These are phyloP conservation scores for Cyberlindnera japonica DNA, from an alignment of 805 yeast species.

Conservation along the genomic window DNA sequence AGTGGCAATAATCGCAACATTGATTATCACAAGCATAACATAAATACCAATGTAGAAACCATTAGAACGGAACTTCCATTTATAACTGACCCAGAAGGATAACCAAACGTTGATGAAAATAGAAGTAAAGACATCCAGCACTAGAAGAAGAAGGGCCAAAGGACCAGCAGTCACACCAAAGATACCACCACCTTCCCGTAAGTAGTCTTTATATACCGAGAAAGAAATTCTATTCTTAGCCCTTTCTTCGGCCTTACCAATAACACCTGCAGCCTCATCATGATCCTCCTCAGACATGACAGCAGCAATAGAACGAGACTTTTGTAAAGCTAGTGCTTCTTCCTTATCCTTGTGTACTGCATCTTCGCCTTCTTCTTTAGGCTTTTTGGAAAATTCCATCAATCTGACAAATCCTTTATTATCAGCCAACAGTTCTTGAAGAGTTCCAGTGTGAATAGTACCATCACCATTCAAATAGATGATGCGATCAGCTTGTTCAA, in stretches of 20 bases:
- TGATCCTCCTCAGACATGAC: constrained; percentile 5
- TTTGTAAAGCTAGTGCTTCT: constrained; percentile 14
- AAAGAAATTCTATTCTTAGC: constrained; percentile 53
- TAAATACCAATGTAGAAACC: constrained; percentile 73
- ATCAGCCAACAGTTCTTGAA: constrained; percentile 40
- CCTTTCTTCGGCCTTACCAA: constrained; percentile 49
- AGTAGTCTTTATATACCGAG: constrained; percentile 47
- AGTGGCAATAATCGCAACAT: constrained; percentile 40
- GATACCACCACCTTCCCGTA: constrained; percentile 53
- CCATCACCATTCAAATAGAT: constrained; percentile 65
- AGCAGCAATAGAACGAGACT: constrained; percentile 12
- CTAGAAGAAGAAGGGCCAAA: constrained; percentile 23
- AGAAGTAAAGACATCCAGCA: constrained; percentile 45
- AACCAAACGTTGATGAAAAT: constrained; percentile 73
- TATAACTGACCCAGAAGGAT: constrained; percentile 70
- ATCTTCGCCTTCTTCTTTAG: constrained; percentile 29
- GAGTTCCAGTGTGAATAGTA: constrained; percentile 51
- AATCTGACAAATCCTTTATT: constrained; percentile 45
- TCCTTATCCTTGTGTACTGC: constrained; percentile 20
- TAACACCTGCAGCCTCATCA: constrained; percentile 30
- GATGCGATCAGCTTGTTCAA: constrained; percentile 59
- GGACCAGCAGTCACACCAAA: constrained; percentile 32
- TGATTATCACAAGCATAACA: constrained; percentile 53
- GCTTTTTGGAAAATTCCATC: constrained; percentile 39
- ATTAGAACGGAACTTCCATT: constrained; percentile 43